Conservation (phyloP, 345 rosid species). For the Linum lewisii region DNA sequence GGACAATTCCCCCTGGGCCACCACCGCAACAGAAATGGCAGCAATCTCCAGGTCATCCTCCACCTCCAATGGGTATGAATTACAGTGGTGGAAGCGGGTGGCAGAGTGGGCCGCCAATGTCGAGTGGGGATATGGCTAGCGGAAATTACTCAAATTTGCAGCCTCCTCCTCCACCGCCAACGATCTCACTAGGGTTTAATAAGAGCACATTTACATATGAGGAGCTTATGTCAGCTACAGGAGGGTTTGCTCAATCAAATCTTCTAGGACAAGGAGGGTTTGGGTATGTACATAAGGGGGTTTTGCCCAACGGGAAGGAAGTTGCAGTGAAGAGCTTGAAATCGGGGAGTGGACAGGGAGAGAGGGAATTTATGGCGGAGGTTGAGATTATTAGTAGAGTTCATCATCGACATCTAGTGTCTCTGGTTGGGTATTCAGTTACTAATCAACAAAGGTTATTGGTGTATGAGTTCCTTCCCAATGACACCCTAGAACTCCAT, state of each 20-base stretch:
- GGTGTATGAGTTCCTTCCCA: constrained; percentile 4
- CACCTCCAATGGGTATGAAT: not conserved
- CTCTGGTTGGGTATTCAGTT: not conserved
- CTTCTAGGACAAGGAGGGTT: constrained; percentile 5
- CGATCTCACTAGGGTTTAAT: not conserved
- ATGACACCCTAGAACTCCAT: not conserved
- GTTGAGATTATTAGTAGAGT: constrained; percentile 2
- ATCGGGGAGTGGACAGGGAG: not conserved
- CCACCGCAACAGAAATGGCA: not conserved
- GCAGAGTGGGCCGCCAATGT: not conserved
- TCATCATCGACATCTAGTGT: constrained; percentile 4
- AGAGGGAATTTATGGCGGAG: constrained; percentile 1
- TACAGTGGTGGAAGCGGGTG: not conserved
- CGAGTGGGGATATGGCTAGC: not conserved
- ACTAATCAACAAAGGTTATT: not conserved
- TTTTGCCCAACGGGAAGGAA: constrained; percentile 4
- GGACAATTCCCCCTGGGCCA: not conserved
- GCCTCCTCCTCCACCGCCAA: constrained; percentile 1
- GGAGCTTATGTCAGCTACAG: not conserved
- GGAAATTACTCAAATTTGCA: not conserved
- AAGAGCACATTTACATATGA: constrained; percentile 1
- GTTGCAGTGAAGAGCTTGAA: constrained; percentile 2
- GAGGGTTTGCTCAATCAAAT: constrained; percentile 1
- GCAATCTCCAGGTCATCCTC: not conserved
- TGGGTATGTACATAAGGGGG: constrained; percentile 4